Conservation (phyloP, 768 basidiomycete genomes). For the Pholiota microspora region DNA sequence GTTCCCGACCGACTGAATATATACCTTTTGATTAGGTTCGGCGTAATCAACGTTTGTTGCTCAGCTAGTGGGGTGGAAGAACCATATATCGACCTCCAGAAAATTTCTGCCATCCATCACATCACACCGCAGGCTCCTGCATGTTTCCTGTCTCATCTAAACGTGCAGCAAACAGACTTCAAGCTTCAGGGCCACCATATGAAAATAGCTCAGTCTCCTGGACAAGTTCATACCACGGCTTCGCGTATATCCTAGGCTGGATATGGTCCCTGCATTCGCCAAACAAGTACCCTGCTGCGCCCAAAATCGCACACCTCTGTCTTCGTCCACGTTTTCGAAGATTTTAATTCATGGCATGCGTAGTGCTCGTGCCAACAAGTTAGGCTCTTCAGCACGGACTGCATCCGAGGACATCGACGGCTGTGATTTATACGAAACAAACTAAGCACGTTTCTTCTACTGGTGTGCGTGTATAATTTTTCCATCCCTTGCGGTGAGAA, state of each 20-base stretch:
- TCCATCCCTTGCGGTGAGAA: no score
- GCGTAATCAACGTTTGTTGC: no score
- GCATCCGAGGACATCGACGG: background rate
- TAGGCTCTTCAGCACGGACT: background rate
- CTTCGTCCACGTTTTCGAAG: background rate
- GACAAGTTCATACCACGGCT: no score
- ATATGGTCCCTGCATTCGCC: background rate
- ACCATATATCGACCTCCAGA: background rate
- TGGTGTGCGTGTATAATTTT: no score
- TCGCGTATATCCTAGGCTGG: background rate
- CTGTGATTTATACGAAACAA: background rate
- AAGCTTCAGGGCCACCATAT: background rate
- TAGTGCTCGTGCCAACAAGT: background rate
- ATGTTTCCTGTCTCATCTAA: background rate
- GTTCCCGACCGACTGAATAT: no score
- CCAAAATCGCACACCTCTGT: background rate
- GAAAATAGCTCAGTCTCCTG: no score
- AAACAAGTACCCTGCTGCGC: background rate
- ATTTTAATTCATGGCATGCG: background rate
- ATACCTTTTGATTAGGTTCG: no score
- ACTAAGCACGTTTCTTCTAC: no score
- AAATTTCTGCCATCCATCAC: background rate
- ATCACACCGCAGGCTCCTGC: background rate
- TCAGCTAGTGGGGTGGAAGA: no score
- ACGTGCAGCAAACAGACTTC: background rate